These are phyloP conservation scores for Fusarium sp. DNA, from an alignment of 2,329 filamentous ascomycete genomes.

Conservation along the genomic window DNA sequence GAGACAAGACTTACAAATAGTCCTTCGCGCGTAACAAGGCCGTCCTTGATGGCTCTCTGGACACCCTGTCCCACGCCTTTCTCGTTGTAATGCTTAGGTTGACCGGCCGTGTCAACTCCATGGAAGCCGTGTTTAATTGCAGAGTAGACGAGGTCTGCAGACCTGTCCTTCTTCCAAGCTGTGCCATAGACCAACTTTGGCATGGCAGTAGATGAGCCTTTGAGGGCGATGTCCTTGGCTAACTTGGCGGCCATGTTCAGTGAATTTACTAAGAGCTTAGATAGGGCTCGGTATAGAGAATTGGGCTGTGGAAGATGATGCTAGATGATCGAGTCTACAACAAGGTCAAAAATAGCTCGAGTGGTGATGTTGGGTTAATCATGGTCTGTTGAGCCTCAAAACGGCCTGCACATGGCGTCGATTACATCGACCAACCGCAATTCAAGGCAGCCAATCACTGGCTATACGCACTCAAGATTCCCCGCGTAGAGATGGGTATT, in stretches of 20 bases:
- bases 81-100: slow-evolving; percentile 84
- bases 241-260: slow-evolving; percentile 42
- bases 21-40: slow-evolving; percentile 67
- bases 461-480: not conserved
- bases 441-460: slow-evolving; percentile 23
- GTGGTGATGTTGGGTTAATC: slow-evolving; percentile 10
- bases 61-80: slow-evolving; percentile 76
- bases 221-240: slow-evolving; percentile 53
- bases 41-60: slow-evolving; percentile 69
- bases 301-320: not conserved
- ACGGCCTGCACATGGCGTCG: slow-evolving; percentile 15
- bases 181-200: slow-evolving; percentile 80
- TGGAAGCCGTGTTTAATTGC: slow-evolving; percentile 78
- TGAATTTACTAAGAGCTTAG: not conserved
- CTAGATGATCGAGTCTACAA: not conserved
- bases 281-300: too few relatives aligned
- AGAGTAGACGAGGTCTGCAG: slow-evolving; percentile 74
- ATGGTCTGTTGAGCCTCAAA: slow-evolving; percentile 36
- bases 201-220: slow-evolving; percentile 55
- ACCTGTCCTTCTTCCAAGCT: slow-evolving; percentile 84
- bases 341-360: slow-evolving; percentile 1
- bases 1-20: slow-evolving; percentile 68
- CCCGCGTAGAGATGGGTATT: slow-evolving; percentile 1
- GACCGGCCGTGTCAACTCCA: slow-evolving; percentile 81
- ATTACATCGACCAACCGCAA: slow-evolving; percentile 8